Percentiles rank a stretch among this genome's conserved stretches.
Conservation (phyloP, 2,329 filamentous ascomycete genomes). For the Penicillium sp. region DNA sequence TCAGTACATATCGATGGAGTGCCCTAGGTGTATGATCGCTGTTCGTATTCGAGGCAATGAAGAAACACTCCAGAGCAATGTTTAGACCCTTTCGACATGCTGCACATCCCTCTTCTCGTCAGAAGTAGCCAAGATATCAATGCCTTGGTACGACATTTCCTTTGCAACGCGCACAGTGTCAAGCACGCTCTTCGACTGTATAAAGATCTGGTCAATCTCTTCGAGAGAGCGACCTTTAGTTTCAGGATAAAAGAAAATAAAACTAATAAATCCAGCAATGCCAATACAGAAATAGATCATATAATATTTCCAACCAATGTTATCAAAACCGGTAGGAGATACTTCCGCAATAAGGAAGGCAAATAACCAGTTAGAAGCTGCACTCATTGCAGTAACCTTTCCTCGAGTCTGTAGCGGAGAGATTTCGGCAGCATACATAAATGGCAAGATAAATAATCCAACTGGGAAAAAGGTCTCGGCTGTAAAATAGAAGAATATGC, state of each 20-base stretch:
- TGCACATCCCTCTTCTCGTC: neutral
- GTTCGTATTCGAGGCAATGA: too few species aligned
- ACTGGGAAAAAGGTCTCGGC: neutral
- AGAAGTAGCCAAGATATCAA: slow-evolving; percentile 12
- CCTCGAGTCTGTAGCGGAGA: neutral
- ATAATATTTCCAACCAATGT: slow-evolving; percentile 53
- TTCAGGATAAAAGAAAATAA: slow-evolving; percentile 37
- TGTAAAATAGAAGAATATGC: slow-evolving; percentile 19
- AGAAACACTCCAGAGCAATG: too few species aligned
- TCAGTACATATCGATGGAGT: too few species aligned
- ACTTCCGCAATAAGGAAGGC: slow-evolving; percentile 58
- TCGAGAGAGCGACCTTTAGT: slow-evolving; percentile 24
- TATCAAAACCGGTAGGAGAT: slow-evolving; percentile 54
- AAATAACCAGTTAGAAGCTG: slow-evolving; percentile 53
- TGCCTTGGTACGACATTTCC: slow-evolving; percentile 19
- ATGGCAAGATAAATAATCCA: slow-evolving; percentile 6
- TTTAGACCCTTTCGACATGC: neutral
- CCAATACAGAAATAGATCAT: slow-evolving; percentile 47
- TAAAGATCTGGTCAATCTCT: slow-evolving; percentile 26
- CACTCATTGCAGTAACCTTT: slow-evolving; percentile 36
- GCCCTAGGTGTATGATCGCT: too few species aligned
- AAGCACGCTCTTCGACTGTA: slow-evolving; percentile 11
- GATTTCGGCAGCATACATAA: slow-evolving; percentile 8
- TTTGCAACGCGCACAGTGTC: slow-evolving; percentile 18
- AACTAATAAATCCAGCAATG: slow-evolving; percentile 38